Base-by-base conservation (phyloP, 2,329 filamentous ascomycete species). In the Chaetomium sp. region DNA sequence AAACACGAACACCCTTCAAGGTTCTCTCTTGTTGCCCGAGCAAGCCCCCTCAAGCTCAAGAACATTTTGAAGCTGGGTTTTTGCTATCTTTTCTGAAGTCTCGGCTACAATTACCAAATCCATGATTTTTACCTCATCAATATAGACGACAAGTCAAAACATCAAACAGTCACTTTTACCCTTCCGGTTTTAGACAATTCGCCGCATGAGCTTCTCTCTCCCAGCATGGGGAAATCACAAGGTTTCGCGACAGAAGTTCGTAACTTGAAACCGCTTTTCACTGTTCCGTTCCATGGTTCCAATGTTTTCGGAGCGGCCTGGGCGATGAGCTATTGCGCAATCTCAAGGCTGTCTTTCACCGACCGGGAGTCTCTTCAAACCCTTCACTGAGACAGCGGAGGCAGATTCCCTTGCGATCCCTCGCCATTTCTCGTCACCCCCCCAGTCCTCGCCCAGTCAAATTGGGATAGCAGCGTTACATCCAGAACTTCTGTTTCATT, bases 401-500 rank as follows among this genome's bases (percentile, higher is more conserved):
- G 33, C 33, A 35, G 38, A 42, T 42, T 19, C 19, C 38, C 16
- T 42, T 42, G 38, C 3, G 19, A 16, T 42, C 38, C 38, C 38
- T n/a, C 38, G 38, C 38, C 38, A 42, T 42, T 16, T 16, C 38
- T n/a, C 38, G 38, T 16, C 38, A 42, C n/a, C 38, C 16, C 16
- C 13, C 42, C 49, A 33, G 19, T 49, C 27, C 4, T 23, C 42
- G 3, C 10, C 10, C 50, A 9, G n/a, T 12, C 45, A 49, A 59
- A 33, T 35, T 19, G n/a, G 57, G 57, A 27, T n/a, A 33, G 23
- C 57, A 60, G 61, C 33, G 47, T 49, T 50, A 31, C 51, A 58
- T 63, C 45, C n/a, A 23, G 42, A 57, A 50, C 27, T 56, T 49
- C 38, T 21, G 13, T 56, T 21, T 56, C n/a, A 31, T 56, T 56